Evolutionary conservation across 345 rosid genomes (phyloP).

Genomic region (Eucalyptus cladocalyx): DNA sequence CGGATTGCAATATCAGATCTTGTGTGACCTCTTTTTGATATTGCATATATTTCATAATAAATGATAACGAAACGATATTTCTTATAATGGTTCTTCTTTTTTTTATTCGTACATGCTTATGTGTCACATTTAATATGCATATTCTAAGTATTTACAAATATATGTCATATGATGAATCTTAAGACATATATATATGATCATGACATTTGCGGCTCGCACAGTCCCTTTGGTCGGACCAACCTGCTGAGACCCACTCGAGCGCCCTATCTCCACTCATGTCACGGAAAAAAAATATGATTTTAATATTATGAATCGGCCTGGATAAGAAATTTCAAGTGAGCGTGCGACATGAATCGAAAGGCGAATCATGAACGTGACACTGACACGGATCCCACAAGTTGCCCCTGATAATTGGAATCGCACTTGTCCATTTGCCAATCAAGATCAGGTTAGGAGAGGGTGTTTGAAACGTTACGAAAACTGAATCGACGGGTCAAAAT

Average conservation of each 20-base stretch:
- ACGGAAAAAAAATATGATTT: neutral
- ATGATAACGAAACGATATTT: too few relatives aligned
- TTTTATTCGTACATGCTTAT: too few relatives aligned
- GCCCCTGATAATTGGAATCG: neutral
- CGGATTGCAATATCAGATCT: neutral
- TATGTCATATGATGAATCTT: too few relatives aligned
- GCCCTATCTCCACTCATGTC: neutral
- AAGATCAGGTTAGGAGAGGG: neutral
- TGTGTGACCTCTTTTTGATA: accelerated
- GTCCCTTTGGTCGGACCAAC: too few relatives aligned
- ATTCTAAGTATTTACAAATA: too few relatives aligned
- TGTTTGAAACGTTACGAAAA: neutral
- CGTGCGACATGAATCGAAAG: neutral
- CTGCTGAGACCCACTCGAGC: accelerated
- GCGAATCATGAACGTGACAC: neutral
- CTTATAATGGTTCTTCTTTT: too few relatives aligned
- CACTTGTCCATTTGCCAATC: neutral
- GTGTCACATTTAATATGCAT: too few relatives aligned
- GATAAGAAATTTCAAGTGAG: neutral
- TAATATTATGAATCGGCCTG: neutral
- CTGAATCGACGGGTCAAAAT: neutral
- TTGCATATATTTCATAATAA: neutral
- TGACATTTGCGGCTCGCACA: accelerated
- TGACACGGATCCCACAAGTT: neutral
- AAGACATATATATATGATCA: neutral